Evolutionary conservation across 768 basidiomycete species (phyloP), one percentile per base, ranked within the genome.

Genomic region (Hygrocybe punicea): DNA sequence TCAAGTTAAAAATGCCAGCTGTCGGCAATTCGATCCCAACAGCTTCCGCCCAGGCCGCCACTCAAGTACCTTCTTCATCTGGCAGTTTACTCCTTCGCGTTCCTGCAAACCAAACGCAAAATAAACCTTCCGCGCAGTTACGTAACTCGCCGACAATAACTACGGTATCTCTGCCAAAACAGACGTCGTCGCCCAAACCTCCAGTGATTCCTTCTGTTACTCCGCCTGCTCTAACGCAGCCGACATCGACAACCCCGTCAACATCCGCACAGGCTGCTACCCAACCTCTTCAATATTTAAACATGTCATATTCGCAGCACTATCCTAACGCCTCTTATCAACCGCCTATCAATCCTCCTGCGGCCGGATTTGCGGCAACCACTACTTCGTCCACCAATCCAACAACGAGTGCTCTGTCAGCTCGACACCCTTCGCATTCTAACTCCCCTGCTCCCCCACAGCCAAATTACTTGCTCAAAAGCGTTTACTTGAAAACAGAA

Each of bases 1-100:
- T 93, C 56, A 91, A 84, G 68, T 79, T 92, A 39, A 89, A 83
- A 62, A 78, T 86, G 40, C 82, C 86, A n/a, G 62, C 69, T 17
- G 62, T 74, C n/a, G 60, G 73, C 10, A 61, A 69, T 4, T 62
- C 72, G 37, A 51, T 59, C 39, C 61, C 54, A 51, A 59, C 55
- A 50, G 70, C 52, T 40, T 68, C 47, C 25, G 52, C 58, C 16
- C 36, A 29, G 29, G 29, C 61, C 35, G 42, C 67, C 59, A 40
- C 58, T 39, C 50, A 67, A 40, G 35, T 59, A 35, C 39, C 62
- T 13, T 42, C 63, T 5, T 58, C 69, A 16, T 64, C 63, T 37
- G 57, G 47, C 11, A 40, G 53, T 9, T 62, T 76, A 29, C 60
- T 68, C 14, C 69, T 79, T 35, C 73, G 75, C 9, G 74, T 79